These are phyloP conservation scores for Aspergillus arachidicola DNA, from an alignment of 2,329 filamentous ascomycete genomes.

Conservation along the genomic window DNA sequence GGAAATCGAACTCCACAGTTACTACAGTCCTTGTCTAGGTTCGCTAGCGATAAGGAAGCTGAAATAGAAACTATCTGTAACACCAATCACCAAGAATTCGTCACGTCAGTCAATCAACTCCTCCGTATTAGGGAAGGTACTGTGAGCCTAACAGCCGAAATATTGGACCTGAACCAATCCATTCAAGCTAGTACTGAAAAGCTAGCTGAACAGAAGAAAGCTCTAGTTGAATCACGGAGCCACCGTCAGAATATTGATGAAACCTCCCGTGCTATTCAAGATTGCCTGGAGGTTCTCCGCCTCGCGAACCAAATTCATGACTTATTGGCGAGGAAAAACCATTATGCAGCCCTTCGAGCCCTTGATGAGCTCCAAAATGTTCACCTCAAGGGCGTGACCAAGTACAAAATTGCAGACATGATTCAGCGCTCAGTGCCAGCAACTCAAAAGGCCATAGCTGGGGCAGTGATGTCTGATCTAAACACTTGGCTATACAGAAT, in stretches of 20 bases:
- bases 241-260: constrained; percentile 96
- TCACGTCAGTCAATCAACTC: constrained; percentile 90
- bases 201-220: constrained; percentile 90
- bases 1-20: constrained; percentile 73
- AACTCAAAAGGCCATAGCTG: constrained; percentile 89
- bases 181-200: constrained; percentile 95
- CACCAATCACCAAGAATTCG: constrained; percentile 95
- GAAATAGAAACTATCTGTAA: constrained; percentile 95
- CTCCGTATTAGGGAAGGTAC: constrained; percentile 89
- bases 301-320: constrained; percentile 95
- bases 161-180: constrained; percentile 87
- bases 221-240: constrained; percentile 85
- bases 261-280: constrained; percentile 81
- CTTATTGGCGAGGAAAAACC: constrained; percentile 86
- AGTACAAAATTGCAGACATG: constrained; percentile 91
- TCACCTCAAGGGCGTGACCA: constrained; percentile 88
- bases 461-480: constrained; percentile 94
- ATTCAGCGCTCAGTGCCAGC: constrained; percentile 95
- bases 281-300: constrained; percentile 87
- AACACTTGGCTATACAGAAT: constrained; percentile 97
- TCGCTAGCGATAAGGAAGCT: constrained; percentile 81
- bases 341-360: constrained; percentile 91
- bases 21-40: constrained; percentile 75
- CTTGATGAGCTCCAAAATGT: constrained; percentile 96
- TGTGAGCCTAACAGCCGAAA: constrained; percentile 83